Evolutionary conservation across 164 flowering plant species (phyloP), one percentile per base, ranked within the genome.

Genomic region (Nymphaea thermarum): DNA sequence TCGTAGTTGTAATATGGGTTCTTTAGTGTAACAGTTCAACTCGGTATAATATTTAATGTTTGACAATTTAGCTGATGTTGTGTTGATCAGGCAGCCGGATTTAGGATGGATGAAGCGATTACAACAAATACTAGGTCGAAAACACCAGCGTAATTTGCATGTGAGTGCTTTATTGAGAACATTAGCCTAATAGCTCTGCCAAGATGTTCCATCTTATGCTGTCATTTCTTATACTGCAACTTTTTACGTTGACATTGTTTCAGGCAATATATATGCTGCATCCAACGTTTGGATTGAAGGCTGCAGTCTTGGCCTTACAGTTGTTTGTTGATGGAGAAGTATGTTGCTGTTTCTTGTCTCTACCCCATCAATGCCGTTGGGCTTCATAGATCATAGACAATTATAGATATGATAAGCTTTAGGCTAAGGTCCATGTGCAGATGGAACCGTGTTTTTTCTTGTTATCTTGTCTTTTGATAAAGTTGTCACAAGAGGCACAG

Each of bases 181-280:
- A 25, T 25, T 25, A 25, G 36, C 36, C 36, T 25, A 25, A 25
- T 25, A 25, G 36, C 36, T 25, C 36, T 25, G 36, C 36, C 36
- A 42, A 42, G 10, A 3, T 4, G 15, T 44, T 42, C 64, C 10
- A 41, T 66, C 2, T 70, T 8, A 25, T 17, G 7, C 41, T 36
- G 43, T 60, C 6, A 18, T 25, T 25, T 1, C 36, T 25, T 25
- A 25, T 25, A 25, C 36, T 25, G 36, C 36, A 25, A 25, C 36
- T 1, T 25, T 25, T 25, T 25, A 25, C 36, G 36, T 25, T 25
- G 36, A 25, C 36, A 77, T 75, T 70, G 75, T 12, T 78, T 43
- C 66, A 95, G 99, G 97, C 97, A 57, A 87, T 90, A 61, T 95
- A 95, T 76, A 82, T 92, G 76, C 93, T 95, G 64, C 99, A 95